Percentiles rank a stretch among this genome's conserved stretches.
Evolutionary conservation across 2,329 filamentous ascomycete genomes (phyloP).

Genomic region (Penicillium brasilianum): DNA sequence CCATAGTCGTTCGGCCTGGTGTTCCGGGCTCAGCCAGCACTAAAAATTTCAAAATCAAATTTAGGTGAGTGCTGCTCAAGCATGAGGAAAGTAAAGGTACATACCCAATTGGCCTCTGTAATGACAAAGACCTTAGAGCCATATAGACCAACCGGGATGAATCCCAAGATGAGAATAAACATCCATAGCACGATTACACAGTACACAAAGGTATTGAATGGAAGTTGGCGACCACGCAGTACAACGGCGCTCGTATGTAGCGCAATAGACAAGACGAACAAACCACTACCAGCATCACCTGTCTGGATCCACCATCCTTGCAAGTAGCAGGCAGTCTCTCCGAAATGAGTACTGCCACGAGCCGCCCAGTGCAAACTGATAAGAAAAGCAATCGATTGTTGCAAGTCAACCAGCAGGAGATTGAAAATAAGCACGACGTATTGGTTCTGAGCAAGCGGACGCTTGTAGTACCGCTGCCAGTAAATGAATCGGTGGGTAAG

Average conservation of each 20-base stretch:
- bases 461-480: slow-evolving; percentile 55
- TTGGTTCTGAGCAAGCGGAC: slow-evolving; percentile 57
- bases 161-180: slow-evolving; percentile 52
- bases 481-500: slow-evolving; percentile 56
- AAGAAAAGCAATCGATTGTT: slow-evolving; percentile 55
- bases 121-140: slow-evolving; percentile 50
- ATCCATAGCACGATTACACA: slow-evolving; percentile 53
- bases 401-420: slow-evolving; percentile 56
- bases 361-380: slow-evolving; percentile 53
- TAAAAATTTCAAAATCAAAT: slow-evolving; percentile 25
- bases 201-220: slow-evolving; percentile 50
- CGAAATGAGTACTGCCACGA: slow-evolving; percentile 48
- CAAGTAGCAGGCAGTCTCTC: slow-evolving; percentile 53
- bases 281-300: slow-evolving; percentile 56
- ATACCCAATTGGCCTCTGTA: slow-evolving; percentile 56
- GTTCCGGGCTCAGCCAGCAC: slow-evolving; percentile 57
- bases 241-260: slow-evolving; percentile 58
- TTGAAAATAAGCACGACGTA: slow-evolving; percentile 59
- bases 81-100: neutral
- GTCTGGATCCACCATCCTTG: slow-evolving; percentile 59
- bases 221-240: slow-evolving; percentile 53
- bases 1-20: slow-evolving; percentile 54
- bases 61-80: neutral
- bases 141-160: slow-evolving; percentile 53
- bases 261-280: slow-evolving; percentile 59